Evolutionary conservation across 768 basidiomycete genomes (phyloP).

Genomic region (Gautieria morchelliformis): DNA sequence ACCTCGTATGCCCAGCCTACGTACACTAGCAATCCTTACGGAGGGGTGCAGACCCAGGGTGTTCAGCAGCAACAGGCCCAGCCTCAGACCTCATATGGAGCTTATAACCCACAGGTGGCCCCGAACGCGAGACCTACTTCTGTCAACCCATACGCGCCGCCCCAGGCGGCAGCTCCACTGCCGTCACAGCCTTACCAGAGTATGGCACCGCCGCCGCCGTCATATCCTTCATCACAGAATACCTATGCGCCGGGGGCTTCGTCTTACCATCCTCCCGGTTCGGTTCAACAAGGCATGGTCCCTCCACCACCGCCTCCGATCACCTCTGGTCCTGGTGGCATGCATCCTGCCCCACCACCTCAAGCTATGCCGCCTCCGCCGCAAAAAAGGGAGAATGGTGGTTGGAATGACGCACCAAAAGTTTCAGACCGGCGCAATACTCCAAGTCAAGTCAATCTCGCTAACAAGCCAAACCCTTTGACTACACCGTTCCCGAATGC

Average conservation of each 20-base stretch:
- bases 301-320: constrained; percentile 18
- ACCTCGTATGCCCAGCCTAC: constrained; percentile 13
- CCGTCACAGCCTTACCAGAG: constrained; percentile 11
- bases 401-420: constrained; percentile 88
- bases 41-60: constrained; percentile 4
- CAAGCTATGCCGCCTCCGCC: constrained; percentile 47
- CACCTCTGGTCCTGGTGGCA: constrained; percentile 16
- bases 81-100: neutral
- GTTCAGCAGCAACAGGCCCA: neutral
- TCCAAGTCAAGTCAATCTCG: constrained; percentile 34
- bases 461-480: constrained; percentile 61
- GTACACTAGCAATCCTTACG: constrained; percentile 9
- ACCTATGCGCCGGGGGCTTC: constrained; percentile 16
- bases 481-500: constrained; percentile 81
- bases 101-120: neutral
- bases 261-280: constrained; percentile 25
- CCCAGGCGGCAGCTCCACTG: constrained; percentile 11
- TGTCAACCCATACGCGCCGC: constrained; percentile 1
- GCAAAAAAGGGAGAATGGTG: constrained; percentile 56
- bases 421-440: constrained; percentile 36
- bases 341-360: constrained; percentile 32
- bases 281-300: constrained; percentile 24
- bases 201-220: constrained; percentile 11
- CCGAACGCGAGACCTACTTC: neutral
- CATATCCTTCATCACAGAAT: constrained; percentile 12